A percentile compares a stretch with the other conserved stretches of the same genome.
These are phyloP conservation scores for Phytopythium oedochilum DNA, from an alignment of 352 stramenopile genomes.

Conservation along the genomic window DNA sequence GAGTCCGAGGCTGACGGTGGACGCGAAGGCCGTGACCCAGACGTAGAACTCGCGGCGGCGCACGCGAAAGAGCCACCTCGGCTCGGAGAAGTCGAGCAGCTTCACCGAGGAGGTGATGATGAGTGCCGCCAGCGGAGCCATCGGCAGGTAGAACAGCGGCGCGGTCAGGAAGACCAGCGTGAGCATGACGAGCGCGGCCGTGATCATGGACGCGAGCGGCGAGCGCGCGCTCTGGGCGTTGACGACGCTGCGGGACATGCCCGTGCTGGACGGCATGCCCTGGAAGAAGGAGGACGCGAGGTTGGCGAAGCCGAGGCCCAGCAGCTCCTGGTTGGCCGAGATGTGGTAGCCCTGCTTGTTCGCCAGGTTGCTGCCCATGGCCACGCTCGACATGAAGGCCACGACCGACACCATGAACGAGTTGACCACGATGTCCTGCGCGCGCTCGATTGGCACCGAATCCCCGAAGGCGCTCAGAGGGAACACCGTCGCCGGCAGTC, in stretches of 20 bases:
- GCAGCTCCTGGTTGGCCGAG: conserved; percentile 84
- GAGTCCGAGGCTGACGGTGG: conserved; percentile 44
- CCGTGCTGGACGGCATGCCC: conserved; percentile 86
- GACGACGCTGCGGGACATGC: conserved; percentile 89
- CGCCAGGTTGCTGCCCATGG: conserved; percentile 84
- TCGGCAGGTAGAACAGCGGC: conserved; percentile 87
- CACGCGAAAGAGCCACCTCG: conserved; percentile 73
- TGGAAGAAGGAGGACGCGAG: conserved; percentile 86
- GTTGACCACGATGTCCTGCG: conserved; percentile 62
- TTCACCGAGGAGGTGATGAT: conserved; percentile 87
- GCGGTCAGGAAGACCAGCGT: conserved; percentile 85
- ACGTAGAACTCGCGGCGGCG: conserved; percentile 61
- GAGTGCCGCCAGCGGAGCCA: conserved; percentile 81
- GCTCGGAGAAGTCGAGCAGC: conserved; percentile 86
- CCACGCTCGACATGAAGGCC: conserved; percentile 92
- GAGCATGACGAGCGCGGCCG: conserved; percentile 84
- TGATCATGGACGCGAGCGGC: conserved; percentile 87
- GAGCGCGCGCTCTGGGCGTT: conserved; percentile 88
- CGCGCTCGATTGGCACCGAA: conserved; percentile 41
- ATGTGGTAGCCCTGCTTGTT: conserved; percentile 81
- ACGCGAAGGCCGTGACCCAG: conserved; percentile 43
- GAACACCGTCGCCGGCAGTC: conserved; percentile 48
- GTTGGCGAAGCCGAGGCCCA: conserved; percentile 90
- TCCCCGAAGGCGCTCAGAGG: conserved; percentile 36
- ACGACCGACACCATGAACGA: conserved; percentile 83